Conservation (phyloP, 768 basidiomycete genomes). For the Termitomyces sp. region DNA sequence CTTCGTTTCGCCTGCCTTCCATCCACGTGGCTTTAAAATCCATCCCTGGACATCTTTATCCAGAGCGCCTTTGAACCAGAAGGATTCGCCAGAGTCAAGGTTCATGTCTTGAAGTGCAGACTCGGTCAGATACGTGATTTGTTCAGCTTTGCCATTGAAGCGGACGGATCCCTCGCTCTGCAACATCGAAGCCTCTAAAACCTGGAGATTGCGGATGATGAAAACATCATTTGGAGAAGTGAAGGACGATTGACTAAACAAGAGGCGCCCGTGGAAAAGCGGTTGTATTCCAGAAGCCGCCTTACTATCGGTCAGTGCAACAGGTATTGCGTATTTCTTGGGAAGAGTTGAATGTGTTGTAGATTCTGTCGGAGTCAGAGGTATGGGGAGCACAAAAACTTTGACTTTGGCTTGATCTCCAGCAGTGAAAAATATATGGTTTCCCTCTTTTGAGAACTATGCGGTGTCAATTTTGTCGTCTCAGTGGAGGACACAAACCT, state of each 20-base stretch:
- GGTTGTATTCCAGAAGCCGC: conserved; percentile 58
- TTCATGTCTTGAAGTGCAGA: conserved; percentile 49
- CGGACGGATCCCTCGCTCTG: conserved; percentile 21
- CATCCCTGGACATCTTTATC: conserved; percentile 79
- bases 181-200: conserved; percentile 35
- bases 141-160: conserved; percentile 34
- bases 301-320: conserved; percentile 52
- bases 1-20: conserved; percentile 54
- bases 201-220: conserved; percentile 45
- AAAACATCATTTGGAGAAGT: conserved; percentile 78
- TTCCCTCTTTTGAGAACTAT: conserved; percentile 72
- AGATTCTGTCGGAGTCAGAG: conserved; percentile 51
- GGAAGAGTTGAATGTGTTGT: conserved; percentile 46
- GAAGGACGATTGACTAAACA: conserved; percentile 72
- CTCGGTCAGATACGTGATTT: conserved; percentile 63
- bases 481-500: conserved; percentile 16
- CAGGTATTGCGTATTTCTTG: conserved; percentile 44
- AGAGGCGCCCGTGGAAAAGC: conserved; percentile 52
- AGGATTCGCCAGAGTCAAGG: conserved; percentile 65
- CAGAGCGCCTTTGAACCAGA: conserved; percentile 86
- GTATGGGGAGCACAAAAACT: conserved; percentile 63
- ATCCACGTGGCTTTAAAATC: conserved; percentile 77
- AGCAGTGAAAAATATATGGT: conserved; percentile 64
- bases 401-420: conserved; percentile 78
- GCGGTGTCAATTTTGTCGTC: conserved; percentile 2